Conservation (phyloP, 768 basidiomycete genomes). For the Cystoderma amianthinum region DNA sequence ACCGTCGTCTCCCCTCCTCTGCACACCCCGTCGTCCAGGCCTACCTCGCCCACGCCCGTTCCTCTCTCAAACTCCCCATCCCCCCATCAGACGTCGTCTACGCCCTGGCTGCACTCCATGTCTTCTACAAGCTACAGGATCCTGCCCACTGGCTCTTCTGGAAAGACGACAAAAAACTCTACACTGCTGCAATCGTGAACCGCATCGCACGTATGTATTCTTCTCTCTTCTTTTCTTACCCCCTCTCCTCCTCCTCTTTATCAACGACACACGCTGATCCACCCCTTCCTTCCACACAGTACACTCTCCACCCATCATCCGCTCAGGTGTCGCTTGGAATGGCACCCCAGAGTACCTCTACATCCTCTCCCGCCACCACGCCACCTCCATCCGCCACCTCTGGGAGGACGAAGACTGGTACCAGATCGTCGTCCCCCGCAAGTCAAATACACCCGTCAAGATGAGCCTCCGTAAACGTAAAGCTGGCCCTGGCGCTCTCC, state of each 20-base stretch:
- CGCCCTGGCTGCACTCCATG: slow-evolving; percentile 53
- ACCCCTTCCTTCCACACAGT: slow-evolving; percentile 16
- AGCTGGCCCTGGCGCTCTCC: slow-evolving; percentile 15
- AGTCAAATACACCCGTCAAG: slow-evolving; percentile 17
- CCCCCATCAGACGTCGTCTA: slow-evolving; percentile 38
- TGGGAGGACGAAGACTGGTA: slow-evolving; percentile 26
- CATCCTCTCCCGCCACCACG: slow-evolving; percentile 25
- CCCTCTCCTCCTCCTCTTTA: slow-evolving; percentile 3
- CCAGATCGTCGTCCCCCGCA: slow-evolving; percentile 21
- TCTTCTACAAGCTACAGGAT: slow-evolving; percentile 47
- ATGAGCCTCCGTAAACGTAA: slow-evolving; percentile 27
- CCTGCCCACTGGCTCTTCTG: slow-evolving; percentile 62
- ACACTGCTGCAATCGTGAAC: slow-evolving; percentile 47
- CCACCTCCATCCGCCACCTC: slow-evolving; percentile 19
- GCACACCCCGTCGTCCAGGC: slow-evolving; percentile 40
- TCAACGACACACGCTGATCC: background rate
- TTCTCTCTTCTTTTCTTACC: slow-evolving; percentile 2
- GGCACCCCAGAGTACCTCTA: slow-evolving; percentile 31
- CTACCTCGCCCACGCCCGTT: slow-evolving; percentile 37
- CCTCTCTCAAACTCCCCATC: slow-evolving; percentile 28
- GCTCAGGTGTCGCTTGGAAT: slow-evolving; percentile 34
- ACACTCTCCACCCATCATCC: slow-evolving; percentile 29
- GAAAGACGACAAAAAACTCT: slow-evolving; percentile 39
- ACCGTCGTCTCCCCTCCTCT: slow-evolving; percentile 31
- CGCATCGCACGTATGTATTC: slow-evolving; percentile 42